A percentile compares a stretch with the other conserved stretches of the same genome.
phyloP scores from a whole-genome alignment of 768 basidiomycete genomes.

The Paxillus rubicundulus region DNA sequence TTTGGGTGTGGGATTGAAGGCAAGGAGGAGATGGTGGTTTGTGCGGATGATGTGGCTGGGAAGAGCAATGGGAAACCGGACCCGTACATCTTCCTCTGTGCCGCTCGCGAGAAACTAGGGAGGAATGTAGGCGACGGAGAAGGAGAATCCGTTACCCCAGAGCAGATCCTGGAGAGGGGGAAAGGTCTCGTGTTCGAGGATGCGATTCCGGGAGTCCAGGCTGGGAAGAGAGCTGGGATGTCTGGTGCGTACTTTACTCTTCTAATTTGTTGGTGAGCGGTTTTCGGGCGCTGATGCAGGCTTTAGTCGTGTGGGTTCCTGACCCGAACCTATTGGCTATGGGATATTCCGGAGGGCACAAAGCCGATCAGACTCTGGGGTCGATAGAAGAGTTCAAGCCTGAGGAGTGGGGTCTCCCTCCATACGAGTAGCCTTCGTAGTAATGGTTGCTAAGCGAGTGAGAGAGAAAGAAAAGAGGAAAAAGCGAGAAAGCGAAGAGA shows the following conservation, averaged over 20 bases:
- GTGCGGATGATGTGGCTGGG: conserved; percentile 64
- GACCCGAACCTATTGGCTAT: conserved; percentile 62
- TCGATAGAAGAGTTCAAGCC: conserved; percentile 76
- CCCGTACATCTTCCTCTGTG: conserved; percentile 78
- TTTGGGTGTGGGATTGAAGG: conserved; percentile 23
- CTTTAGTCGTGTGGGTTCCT: conserved; percentile 80
- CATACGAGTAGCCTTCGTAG: conserved; percentile 44
- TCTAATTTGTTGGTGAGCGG: not conserved
- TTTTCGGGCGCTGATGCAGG: conserved; percentile 1
- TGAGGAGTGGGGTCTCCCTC: conserved; percentile 80
- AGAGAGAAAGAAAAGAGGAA: too few relatives aligned
- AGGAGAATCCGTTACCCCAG: conserved; percentile 28
- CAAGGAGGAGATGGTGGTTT: conserved; percentile 54
- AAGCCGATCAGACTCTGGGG: conserved; percentile 55
- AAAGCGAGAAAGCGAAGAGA: too few relatives aligned
- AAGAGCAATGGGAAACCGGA: conserved; percentile 70
- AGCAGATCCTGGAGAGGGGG: conserved; percentile 45
- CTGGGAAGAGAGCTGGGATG: conserved; percentile 85
- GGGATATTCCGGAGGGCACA: conserved; percentile 46
- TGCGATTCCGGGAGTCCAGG: conserved; percentile 70
- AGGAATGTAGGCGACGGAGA: conserved; percentile 52
- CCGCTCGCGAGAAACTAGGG: conserved; percentile 60
- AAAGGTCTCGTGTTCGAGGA: conserved; percentile 85
- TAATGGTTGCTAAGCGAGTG: too few relatives aligned
- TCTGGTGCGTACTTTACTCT: conserved; percentile 48